Evolutionary conservation across 2,329 filamentous ascomycete species (phyloP).

Genomic region (Mycosphaerella sp.): DNA sequence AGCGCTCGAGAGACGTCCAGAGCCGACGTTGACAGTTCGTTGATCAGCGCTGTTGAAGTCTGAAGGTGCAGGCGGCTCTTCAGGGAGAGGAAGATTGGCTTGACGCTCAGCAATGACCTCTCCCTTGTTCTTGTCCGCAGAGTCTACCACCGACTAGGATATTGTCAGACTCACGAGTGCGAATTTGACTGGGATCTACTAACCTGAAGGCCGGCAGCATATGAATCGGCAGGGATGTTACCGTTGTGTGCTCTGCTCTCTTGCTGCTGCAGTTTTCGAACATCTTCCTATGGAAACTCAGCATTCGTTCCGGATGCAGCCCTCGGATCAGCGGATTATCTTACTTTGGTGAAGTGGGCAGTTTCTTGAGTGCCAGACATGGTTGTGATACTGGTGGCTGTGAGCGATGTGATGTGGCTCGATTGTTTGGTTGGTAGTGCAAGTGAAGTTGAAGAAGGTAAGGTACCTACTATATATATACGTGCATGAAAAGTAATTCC

Average conservation of each 20-base stretch:
- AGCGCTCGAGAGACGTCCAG: slow-evolving; percentile 46
- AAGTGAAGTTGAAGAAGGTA: neutral
- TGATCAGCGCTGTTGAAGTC: slow-evolving; percentile 72
- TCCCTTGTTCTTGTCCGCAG: slow-evolving; percentile 45
- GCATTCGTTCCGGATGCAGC: no score
- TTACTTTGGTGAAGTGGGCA: slow-evolving; percentile 42
- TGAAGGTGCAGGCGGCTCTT: slow-evolving; percentile 67
- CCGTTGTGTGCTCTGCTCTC: slow-evolving; percentile 38
- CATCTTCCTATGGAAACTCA: slow-evolving; percentile 34
- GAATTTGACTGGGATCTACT: slow-evolving; percentile 2
- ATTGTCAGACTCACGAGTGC: neutral
- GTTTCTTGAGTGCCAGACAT: slow-evolving; percentile 37
- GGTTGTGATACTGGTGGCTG: neutral
- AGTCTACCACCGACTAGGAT: slow-evolving; percentile 27
- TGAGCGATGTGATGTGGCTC: no score
- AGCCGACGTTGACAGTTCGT: slow-evolving; percentile 63
- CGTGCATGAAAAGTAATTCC: no score
- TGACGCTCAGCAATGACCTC: slow-evolving; percentile 62
- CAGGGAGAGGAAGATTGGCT: slow-evolving; percentile 71
- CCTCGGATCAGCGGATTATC: no score
- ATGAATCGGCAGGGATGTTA: slow-evolving; percentile 40
- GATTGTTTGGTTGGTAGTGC: neutral
- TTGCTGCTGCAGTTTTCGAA: slow-evolving; percentile 45
- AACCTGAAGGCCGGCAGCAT: slow-evolving; percentile 45
- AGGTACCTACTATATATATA: no score